phyloP scores from a whole-genome alignment of 495 filamentous ascomycete genomes.

The Diplogelasinospora grovesii region DNA sequence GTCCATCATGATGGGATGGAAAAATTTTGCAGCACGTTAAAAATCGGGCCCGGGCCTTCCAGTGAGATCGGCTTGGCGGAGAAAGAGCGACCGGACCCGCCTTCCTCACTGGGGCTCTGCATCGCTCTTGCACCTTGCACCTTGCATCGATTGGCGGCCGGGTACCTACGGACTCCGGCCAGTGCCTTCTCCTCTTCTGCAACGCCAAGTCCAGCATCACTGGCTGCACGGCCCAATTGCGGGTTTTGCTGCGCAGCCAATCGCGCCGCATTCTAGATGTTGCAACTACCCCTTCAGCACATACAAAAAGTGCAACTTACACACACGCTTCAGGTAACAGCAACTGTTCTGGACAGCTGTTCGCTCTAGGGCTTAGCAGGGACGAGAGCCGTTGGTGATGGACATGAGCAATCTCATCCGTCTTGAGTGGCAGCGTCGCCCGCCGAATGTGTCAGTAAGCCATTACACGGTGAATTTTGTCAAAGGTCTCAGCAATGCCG shows the following conservation, averaged over 20 bases:
- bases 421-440: constrained; percentile 3
- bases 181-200: neutral
- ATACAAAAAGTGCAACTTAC: neutral
- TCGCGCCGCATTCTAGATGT: neutral
- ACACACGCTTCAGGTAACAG: constrained; percentile 1
- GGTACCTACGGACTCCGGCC: neutral
- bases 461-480: constrained; percentile 18
- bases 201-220: constrained; percentile 3
- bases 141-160: too few species aligned
- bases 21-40: constrained; percentile 12
- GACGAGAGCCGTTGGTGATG: too few species aligned
- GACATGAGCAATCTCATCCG: too few species aligned
- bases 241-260: constrained; percentile 1
- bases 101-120: constrained; percentile 1
- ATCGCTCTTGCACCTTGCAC: too few species aligned
- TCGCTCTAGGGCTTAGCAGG: neutral
- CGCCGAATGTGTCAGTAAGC: neutral
- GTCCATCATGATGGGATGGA: too few species aligned
- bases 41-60: neutral
- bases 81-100: neutral
- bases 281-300: neutral
- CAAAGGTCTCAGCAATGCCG: constrained; percentile 9
- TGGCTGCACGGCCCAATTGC: too few species aligned
- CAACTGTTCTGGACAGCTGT: constrained; percentile 2
- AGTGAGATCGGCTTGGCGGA: constrained; percentile 4